Evolutionary conservation across 2,329 filamentous ascomycete genomes (phyloP).

Genomic region (Chalara sp.): DNA sequence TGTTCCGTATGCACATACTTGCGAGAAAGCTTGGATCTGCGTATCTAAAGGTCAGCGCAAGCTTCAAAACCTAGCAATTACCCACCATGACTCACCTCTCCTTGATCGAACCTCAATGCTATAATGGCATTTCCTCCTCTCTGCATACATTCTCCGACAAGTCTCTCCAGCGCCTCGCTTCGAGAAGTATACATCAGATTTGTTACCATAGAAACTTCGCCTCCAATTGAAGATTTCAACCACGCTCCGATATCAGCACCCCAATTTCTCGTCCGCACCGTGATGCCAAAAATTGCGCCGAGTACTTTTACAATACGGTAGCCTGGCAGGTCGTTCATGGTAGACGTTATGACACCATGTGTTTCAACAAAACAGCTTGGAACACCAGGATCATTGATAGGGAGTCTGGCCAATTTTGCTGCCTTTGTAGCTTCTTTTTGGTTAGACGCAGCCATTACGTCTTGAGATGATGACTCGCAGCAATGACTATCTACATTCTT

Average conservation of each 20-base stretch:
- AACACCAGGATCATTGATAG: neutral
- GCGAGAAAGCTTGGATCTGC: conserved; percentile 34
- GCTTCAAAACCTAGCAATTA: neutral
- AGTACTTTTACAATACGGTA: conserved; percentile 52
- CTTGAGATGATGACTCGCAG: too few relatives aligned
- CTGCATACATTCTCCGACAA: conserved; percentile 49
- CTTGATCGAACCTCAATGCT: conserved; percentile 50
- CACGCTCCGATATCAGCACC: conserved; percentile 49
- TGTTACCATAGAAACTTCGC: conserved; percentile 53
- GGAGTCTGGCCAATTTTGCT: too few relatives aligned
- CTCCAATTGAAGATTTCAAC: conserved; percentile 49
- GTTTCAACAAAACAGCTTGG: conserved; percentile 51
- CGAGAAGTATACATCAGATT: conserved; percentile 51
- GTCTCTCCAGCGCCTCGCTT: conserved; percentile 49
- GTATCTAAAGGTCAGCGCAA: conserved; percentile 22
- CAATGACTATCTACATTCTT: too few relatives aligned
- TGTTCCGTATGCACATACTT: conserved; percentile 55
- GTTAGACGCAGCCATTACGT: too few relatives aligned
- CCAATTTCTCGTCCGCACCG: conserved; percentile 51
- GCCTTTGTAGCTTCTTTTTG: too few relatives aligned
- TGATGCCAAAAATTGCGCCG: conserved; percentile 51
- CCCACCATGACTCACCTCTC: conserved; percentile 27
- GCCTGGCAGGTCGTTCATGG: conserved; percentile 55
- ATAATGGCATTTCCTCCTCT: conserved; percentile 55
- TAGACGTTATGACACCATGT: conserved; percentile 52